phyloP scores from a whole-genome alignment of 2,329 filamentous ascomycete species.

The Fusarium mundagurra region DNA sequence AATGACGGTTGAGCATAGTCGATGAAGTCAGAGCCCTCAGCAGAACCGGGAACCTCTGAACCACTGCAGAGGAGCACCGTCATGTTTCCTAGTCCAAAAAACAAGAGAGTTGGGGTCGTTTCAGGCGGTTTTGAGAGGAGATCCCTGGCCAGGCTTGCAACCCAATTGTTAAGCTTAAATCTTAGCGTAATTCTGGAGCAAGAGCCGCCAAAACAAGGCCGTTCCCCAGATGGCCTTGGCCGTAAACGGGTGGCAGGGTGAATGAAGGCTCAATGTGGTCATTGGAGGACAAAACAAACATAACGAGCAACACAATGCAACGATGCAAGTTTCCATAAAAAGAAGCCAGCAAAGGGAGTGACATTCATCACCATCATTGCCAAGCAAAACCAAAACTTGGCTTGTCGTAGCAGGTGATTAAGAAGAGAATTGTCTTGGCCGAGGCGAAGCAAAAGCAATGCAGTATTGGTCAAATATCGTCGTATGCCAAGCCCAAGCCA shows the following conservation, averaged over 20 bases:
- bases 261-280: neutral
- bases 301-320: constrained; percentile 1
- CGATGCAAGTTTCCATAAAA: constrained; percentile 13
- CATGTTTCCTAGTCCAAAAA: neutral
- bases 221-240: neutral
- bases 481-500: constrained; percentile 33
- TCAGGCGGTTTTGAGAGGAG: constrained; percentile 6
- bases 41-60: neutral
- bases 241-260: neutral
- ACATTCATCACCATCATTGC: constrained; percentile 15
- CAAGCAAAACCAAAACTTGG: constrained; percentile 12
- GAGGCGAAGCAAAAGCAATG: constrained; percentile 26
- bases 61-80: neutral
- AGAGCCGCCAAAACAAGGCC: constrained; percentile 23
- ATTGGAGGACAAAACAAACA: constrained; percentile 7
- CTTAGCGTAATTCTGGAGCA: constrained; percentile 23
- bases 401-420: constrained; percentile 32
- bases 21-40: constrained; percentile 2
- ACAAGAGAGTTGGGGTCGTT: constrained; percentile 10
- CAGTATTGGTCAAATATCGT: constrained; percentile 9
- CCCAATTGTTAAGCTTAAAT: constrained; percentile 36
- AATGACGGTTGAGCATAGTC: neutral
- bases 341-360: constrained; percentile 1
- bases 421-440: constrained; percentile 20
- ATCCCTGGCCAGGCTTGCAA: constrained; percentile 19